Evolutionary conservation across 768 basidiomycete species (phyloP), one percentile per base, ranked within the genome.

Genomic region (Lactifluus rugatus): DNA sequence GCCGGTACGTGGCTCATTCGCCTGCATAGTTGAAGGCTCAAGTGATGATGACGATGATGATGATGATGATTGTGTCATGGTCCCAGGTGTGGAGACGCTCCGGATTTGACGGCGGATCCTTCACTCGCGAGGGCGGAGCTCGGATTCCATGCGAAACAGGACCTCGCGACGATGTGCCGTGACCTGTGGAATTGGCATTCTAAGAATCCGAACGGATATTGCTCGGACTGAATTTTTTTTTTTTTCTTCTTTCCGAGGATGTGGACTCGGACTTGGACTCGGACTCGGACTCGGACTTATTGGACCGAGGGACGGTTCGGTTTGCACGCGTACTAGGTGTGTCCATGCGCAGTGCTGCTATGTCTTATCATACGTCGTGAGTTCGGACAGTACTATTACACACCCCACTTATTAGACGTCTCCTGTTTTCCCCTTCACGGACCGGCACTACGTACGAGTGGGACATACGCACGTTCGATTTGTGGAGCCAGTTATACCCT

Each of bases 101-200:
- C 96, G 1, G 93, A 97, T 68, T 79, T 99, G 48, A 96, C 93
- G 8, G 96, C 95, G 3, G 87, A 99, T 70, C 95, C 96, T 0
- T 64, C 84, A 7, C 79, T 98, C 21, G 96, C 96, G 0, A 83
- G 94, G 74, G 82, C 82, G 68, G 95, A 98, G 70, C 85, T 99
- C 31, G 91, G 91, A 6, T 99, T 97, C 80, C 81, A 81, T 60
- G 95, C 95, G 13, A 76, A 78, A 26, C 79, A 83, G 66, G 78
- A 84, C 65, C 78, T 99, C 46, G 86, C 93, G 62, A 84, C 85
- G 56, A 98, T 98, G 92, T 98, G 96, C 72, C 77, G 82, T 56
- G 96, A 99, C 72, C 76, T 96, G 65, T 98, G 96, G 96, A 94
- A 94, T 74, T 99, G 94, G 92, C 95, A 98, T 75, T 83, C 82